Conservation (phyloP, 2,329 filamentous ascomycete genomes). For the Colletotrichum liaoningense region DNA sequence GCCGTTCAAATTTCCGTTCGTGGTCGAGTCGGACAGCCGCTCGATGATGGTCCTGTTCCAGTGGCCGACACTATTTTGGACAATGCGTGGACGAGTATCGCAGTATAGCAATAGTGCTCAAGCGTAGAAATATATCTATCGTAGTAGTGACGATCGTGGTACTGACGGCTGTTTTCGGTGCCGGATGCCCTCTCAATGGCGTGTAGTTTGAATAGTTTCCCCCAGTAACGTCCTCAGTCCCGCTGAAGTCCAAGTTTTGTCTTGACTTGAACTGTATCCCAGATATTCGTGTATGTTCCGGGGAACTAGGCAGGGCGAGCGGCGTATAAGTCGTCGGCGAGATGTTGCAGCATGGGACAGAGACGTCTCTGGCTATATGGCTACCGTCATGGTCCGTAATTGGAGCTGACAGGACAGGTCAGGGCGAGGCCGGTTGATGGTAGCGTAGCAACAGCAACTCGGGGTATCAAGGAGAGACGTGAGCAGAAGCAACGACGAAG, state of each 20-base stretch:
- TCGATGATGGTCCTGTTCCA: background rate
- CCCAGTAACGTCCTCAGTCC: slow-evolving; percentile 20
- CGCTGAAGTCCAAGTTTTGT: slow-evolving; percentile 22
- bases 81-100: background rate
- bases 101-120: background rate
- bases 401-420: slow-evolving; percentile 1
- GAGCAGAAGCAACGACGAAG: slow-evolving; percentile 28
- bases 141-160: background rate
- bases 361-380: slow-evolving; percentile 21
- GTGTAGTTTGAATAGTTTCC: background rate
- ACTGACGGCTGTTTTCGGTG: background rate
- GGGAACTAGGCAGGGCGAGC: background rate
- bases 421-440: slow-evolving; percentile 2
- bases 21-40: background rate
- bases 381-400: slow-evolving; percentile 26
- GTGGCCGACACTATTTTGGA: background rate
- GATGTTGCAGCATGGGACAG: background rate
- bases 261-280: background rate
- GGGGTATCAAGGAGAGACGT: slow-evolving; percentile 36
- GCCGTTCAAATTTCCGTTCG: background rate
- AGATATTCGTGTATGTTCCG: background rate
- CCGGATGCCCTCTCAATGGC: background rate
- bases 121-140: background rate
- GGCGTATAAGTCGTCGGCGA: slow-evolving; percentile 13
- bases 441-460: slow-evolving; percentile 21